Evolutionary conservation across 176 grass and related monocot species (phyloP).

Genomic region (Bolboschoenus planiculmis): DNA sequence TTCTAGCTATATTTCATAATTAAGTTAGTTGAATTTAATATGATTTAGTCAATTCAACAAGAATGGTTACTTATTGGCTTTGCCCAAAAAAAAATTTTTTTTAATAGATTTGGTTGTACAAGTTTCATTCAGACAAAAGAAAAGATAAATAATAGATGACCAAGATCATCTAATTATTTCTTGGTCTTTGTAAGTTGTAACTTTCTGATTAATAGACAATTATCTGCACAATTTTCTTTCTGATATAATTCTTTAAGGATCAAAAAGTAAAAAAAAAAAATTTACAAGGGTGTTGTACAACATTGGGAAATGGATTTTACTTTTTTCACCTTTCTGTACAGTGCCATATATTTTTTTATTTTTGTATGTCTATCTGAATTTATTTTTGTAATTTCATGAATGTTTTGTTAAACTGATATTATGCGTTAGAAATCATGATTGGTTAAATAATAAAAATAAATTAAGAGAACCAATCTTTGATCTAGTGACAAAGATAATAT

Average conservation of each 20-base stretch:
- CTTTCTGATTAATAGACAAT: too few relatives aligned
- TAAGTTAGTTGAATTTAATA: constrained; percentile 7
- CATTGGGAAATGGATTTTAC: background rate
- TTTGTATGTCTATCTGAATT: background rate
- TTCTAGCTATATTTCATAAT: background rate
- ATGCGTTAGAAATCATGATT: background rate
- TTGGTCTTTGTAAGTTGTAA: too few relatives aligned
- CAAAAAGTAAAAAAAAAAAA: background rate
- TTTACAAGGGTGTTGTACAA: background rate
- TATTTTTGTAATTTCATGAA: background rate
- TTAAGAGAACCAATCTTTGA: too few relatives aligned
- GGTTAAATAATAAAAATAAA: background rate
- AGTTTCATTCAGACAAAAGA: background rate
- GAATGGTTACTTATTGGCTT: background rate
- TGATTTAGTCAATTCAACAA: background rate
- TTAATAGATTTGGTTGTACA: background rate
- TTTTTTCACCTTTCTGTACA: background rate
- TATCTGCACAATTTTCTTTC: too few relatives aligned
- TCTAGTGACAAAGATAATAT: too few relatives aligned
- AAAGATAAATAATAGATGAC: background rate
- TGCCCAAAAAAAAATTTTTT: background rate
- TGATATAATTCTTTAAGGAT: background rate
- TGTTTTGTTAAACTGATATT: background rate
- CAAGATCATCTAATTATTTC: background rate
- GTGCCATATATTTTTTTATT: background rate